Percentiles rank a stretch among this genome's conserved stretches.
These are phyloP conservation scores for Coniochaeta prunicola DNA, from an alignment of 2,329 filamentous ascomycete genomes.

Conservation along the genomic window DNA sequence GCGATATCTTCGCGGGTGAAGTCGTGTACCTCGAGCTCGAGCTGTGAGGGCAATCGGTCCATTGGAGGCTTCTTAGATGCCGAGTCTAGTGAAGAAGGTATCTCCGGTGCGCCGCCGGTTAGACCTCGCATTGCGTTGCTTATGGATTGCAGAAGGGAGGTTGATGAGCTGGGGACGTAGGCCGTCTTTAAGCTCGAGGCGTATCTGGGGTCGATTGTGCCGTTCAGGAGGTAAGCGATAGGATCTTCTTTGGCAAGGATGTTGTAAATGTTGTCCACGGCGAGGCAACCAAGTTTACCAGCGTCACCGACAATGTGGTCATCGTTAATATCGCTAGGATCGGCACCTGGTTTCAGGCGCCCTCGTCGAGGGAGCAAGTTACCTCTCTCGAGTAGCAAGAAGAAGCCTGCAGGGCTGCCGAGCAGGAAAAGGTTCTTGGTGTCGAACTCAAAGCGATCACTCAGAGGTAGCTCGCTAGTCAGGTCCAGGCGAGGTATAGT, in stretches of 20 bases:
- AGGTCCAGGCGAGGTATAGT: conserved; percentile 46
- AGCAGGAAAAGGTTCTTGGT: conserved; percentile 83
- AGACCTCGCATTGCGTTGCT: conserved; percentile 55
- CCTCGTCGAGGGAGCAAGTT: conserved; percentile 68
- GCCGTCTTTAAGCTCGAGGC: conserved; percentile 69
- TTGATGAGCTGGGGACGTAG: conserved; percentile 66
- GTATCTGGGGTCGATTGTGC: conserved; percentile 76
- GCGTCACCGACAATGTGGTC: conserved; percentile 64
- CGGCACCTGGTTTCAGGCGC: conserved; percentile 66
- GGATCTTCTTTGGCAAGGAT: conserved; percentile 65
- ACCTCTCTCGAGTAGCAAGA: conserved; percentile 74
- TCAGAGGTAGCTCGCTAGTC: conserved; percentile 31
- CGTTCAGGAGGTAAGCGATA: conserved; percentile 88
- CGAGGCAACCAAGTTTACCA: conserved; percentile 80
- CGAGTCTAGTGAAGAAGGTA: conserved; percentile 12
- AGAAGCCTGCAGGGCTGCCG: conserved; percentile 88
- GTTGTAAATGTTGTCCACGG: conserved; percentile 96
- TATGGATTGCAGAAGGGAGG: conserved; percentile 58
- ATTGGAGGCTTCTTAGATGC: conserved; percentile 30
- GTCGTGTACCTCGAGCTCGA: conserved; percentile 95
- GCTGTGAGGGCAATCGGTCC: conserved; percentile 48
- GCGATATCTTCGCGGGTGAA: conserved; percentile 89
- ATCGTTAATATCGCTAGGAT: conserved; percentile 51
- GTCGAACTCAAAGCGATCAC: conserved; percentile 77
- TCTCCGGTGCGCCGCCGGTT: conserved; percentile 35